A percentile compares a stretch with the other conserved stretches of the same genome.
These are phyloP conservation scores for Trifolium fragiferum DNA, from an alignment of 306 rosid species.

Conservation along the genomic window DNA sequence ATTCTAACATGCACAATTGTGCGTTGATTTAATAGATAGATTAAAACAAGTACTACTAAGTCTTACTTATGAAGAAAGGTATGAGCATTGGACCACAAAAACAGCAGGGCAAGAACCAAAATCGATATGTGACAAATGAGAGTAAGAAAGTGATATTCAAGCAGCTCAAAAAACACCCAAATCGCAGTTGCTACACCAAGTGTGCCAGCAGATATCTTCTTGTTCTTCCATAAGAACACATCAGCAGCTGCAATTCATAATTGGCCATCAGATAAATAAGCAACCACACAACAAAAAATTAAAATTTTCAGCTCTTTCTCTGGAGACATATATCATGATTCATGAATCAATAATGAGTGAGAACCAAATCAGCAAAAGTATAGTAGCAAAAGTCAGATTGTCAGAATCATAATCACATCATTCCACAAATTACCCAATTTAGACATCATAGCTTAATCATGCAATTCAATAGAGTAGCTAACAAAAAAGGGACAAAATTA, in stretches of 20 bases:
- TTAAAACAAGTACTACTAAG: not conserved
- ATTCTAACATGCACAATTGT: not conserved
- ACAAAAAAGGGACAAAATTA: too few relatives aligned
- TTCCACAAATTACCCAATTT: not conserved
- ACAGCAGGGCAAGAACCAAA: constrained; percentile 66
- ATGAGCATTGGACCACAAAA: constrained; percentile 90
- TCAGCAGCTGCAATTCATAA: constrained; percentile 77
- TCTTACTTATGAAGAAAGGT: constrained; percentile 85
- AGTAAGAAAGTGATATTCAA: constrained; percentile 84
- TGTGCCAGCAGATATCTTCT: constrained; percentile 80
- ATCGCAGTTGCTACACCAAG: constrained; percentile 70
- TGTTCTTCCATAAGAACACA: constrained; percentile 86
- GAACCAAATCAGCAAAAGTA: not conserved
- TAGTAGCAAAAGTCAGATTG: not conserved
- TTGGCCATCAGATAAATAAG: not conserved
- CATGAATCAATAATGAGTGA: not conserved
- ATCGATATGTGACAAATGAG: constrained; percentile 69
- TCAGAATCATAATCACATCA: too few relatives aligned
- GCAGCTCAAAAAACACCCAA: constrained; percentile 84
- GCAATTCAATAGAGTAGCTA: not conserved
- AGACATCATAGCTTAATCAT: not conserved
- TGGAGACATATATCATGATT: not conserved
- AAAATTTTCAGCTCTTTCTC: not conserved
- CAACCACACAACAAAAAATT: not conserved
- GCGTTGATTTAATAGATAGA: not conserved